A percentile compares a stretch with the other conserved stretches of the same genome.
phyloP scores from a whole-genome alignment of 371 early-diverging fungal species.

The Mortierella sp. region DNA sequence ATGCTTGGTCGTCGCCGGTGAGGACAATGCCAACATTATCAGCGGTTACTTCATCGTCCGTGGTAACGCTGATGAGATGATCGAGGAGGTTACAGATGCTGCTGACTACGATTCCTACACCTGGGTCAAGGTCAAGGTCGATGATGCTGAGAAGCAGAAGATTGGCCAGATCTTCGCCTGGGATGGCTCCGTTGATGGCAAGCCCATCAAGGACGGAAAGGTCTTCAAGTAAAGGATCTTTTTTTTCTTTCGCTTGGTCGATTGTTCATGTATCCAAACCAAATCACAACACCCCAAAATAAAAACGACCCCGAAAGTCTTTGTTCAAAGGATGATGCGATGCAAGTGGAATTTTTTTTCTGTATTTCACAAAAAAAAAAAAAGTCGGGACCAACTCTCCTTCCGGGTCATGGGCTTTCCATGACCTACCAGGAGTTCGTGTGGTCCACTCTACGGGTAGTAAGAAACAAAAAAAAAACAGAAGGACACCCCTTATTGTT shows the following conservation, averaged over 20 bases:
- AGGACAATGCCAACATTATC: constrained; percentile 90
- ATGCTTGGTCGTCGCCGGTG: constrained; percentile 85
- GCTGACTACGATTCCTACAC: constrained; percentile 90
- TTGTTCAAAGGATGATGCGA: neutral
- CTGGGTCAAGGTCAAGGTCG: constrained; percentile 77
- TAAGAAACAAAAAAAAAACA: too few relatives aligned
- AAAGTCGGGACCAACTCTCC: too few relatives aligned
- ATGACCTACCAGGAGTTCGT: too few relatives aligned
- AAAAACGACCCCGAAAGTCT: neutral
- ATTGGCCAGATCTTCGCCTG: constrained; percentile 63
- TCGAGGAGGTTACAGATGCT: constrained; percentile 86
- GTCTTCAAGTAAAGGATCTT: constrained; percentile 74
- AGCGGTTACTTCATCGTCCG: constrained; percentile 94
- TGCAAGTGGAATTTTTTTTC: too few relatives aligned
- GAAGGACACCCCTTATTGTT: constrained; percentile 43
- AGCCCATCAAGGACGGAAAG: constrained; percentile 79
- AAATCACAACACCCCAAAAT: too few relatives aligned
- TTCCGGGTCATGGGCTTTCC: too few relatives aligned
- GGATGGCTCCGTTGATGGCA: constrained; percentile 65
- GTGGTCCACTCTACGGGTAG: too few relatives aligned
- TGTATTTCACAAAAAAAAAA: too few relatives aligned
- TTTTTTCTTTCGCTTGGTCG: too few relatives aligned
- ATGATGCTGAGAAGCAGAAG: constrained; percentile 54
- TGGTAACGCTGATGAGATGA: constrained; percentile 80
- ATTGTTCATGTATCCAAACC: too few relatives aligned